Base-by-base conservation (phyloP, 306 rosid genomes). In the Senna siamea region DNA sequence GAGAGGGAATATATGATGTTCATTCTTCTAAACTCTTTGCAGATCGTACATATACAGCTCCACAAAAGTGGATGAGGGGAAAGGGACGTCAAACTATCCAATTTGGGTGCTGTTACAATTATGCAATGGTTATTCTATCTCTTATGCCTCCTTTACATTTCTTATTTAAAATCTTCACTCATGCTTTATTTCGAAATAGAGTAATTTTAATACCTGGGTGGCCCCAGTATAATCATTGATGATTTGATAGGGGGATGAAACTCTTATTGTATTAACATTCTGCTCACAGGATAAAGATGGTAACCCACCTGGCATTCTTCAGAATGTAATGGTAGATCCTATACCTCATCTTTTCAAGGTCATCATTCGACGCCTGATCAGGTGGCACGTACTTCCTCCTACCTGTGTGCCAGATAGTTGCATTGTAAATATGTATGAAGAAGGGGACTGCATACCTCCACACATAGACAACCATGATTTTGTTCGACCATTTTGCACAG, bases 371-470 rank as follows among this genome's bases (percentile, higher is more conserved):
- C 89, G 99, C 82, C 78, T 95, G 75, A 85, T 95, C 56, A 73
- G 48, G 59, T 95, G 99, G 99, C 98, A 92, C 60, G 98, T 95
- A 38, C 87, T 95, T 74, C 97, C 99, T 46, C 90, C 92, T 38
- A 73, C 93, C 15, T 88, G 98, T 76, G 89, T 92, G 57, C 99
- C 99, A 46, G 97, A 95, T 72, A 95, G 99, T 65, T 95, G 99
- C 86, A 92, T 95, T 19, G 99, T 95, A 54, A 95, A 95, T 82
- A 80, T 95, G 53, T 95, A 95, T 38, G 92, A 95, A 5, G 93
- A 95, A 85, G 99, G 96, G 74, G 98, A 95, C 80, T 95, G 96
- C 32, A 90, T 95, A 76, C 99, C 99, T 70, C 98, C 99, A 1
- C 99, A 95, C 75, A 85, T 92, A 43, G 99, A 95, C 85, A 95